Base-by-base conservation (phyloP, 163 green algal genomes). In the Scenedesmus sp. region DNA sequence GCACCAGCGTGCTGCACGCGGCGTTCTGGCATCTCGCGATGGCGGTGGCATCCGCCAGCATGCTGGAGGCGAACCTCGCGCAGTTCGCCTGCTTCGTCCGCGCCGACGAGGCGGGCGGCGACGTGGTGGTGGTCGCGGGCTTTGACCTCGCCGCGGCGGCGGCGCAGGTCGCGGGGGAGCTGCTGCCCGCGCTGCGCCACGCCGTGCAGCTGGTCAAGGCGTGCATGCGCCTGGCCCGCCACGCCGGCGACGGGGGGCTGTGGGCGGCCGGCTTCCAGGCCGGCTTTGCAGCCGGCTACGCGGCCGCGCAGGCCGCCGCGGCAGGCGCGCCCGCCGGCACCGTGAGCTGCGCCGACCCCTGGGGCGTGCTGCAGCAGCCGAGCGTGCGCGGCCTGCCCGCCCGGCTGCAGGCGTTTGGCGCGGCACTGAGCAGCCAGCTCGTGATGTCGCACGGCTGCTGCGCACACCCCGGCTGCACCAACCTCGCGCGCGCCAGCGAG, bases 21-120 rank as follows among this genome's bases (percentile, higher is more conserved):
- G 50, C 50, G 17, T 76, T 65, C 15, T 76, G 51, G 67, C 50
- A 76, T 36, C 39, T 76, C 9, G 22, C 53, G 18, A 76, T 76
- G 67, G 67, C 67, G 10, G 22, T 53, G 28, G 67, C 50, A 24
- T 64, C 67, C 29, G 67, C 67, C 39, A 47, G 39, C 39, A 47
- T 47, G 39, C 39, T 47, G 39, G 39, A 47, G 7, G 39, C 39
- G 10, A 10, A 6, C 39, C 39, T 47, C 7, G 7, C 6, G 39
- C 39, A 47, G 39, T 10, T 47, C 7, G 39, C n/a, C n/a, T n/a
- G n/a, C n/a, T n/a, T n/a, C n/a, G n/a, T n/a, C n/a, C n/a, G n/a
- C n/a, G n/a, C n/a, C n/a, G n/a, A n/a, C n/a, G n/a, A n/a, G n/a
- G n/a, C n/a, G n/a, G n/a, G n/a, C n/a, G n/a, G n/a, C n/a, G n/a